Base-by-base conservation (phyloP, 1,284 basidiomycete species). In the Lignosus rhinocerotis region DNA sequence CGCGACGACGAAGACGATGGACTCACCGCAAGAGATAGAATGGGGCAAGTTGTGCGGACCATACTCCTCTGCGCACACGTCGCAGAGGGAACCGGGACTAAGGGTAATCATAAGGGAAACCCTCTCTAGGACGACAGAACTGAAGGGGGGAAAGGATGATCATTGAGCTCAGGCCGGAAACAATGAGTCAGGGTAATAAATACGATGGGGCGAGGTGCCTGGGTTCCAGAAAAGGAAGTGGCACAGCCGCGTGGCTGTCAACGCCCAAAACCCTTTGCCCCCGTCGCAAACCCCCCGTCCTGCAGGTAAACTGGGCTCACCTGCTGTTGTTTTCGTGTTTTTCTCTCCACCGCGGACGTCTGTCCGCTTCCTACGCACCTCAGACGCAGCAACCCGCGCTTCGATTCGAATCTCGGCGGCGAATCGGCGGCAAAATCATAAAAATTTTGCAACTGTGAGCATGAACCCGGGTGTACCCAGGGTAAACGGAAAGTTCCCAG, bases 21-120 rank as follows among this genome's bases (percentile, higher is more conserved):
- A 74, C 81, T 67, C 59, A 89, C 88, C 88, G 75, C 89, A 91
- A 56, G 88, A 84, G 70, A 91, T 90, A 60, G 83, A 89, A 73
- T 90, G 86, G 60, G 89, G 89, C 61, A 83, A 77, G 73, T 84
- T 84, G 67, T 84, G 84, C 56, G 85, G 78, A 68, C 86, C 84
- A 73, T 82, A 91, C 79, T 91, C 89, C 75, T 90, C 88, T 71
- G 88, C 88, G 78, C 88, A 91, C 69, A 91, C 88, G 80, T 91
- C 88, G 85, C 88, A 91, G 73, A 85, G 81, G 72, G 87, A 90
- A 76, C 86, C 86, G 72, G 86, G 81, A 77, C 78, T 82, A 72
- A 91, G 86, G 71, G 88, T 86, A 76, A 90, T 82, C 89, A 91
- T 91, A 66, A 66, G 52, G 63, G 71, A 63, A 63, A 64, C 67